These are phyloP conservation scores for Pleodorina starrii DNA, from an alignment of 139 green algal species.

Conservation along the genomic window DNA sequence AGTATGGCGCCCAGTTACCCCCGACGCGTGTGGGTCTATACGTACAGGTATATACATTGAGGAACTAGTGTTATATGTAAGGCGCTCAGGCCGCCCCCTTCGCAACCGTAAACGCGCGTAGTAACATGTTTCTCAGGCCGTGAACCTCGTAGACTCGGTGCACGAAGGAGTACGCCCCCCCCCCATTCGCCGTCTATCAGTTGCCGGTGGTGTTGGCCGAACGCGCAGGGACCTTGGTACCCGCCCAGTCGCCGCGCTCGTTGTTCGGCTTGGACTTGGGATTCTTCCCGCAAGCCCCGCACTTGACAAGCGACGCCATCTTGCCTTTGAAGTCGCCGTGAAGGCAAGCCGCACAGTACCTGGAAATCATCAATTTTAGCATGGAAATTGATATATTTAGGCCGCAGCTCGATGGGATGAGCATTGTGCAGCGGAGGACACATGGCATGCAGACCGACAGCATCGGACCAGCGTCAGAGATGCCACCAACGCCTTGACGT, in stretches of 20 bases:
- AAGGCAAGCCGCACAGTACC: constrained; percentile 44
- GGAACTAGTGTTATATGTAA: too few species aligned
- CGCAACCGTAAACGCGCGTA: too few species aligned
- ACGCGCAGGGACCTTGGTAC: neutral
- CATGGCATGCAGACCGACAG: too few species aligned
- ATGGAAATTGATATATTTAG: too few species aligned
- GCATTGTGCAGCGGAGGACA: neutral
- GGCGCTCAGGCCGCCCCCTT: too few species aligned
- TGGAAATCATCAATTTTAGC: neutral
- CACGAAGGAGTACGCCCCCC: too few species aligned
- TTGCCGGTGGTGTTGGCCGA: constrained; percentile 1
- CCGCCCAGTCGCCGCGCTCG: constrained; percentile 7
- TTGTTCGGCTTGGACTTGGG: neutral
- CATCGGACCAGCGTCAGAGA: neutral
- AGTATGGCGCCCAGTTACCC: too few species aligned
- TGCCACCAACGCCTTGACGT: neutral
- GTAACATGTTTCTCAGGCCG: too few species aligned
- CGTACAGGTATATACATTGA: too few species aligned
- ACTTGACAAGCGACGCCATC: constrained; percentile 27
- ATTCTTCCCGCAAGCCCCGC: constrained; percentile 35
- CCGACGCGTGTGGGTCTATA: too few species aligned
- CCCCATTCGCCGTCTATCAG: too few species aligned
- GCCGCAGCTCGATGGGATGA: neutral
- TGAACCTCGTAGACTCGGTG: too few species aligned
- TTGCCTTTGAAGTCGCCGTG: constrained; percentile 47